These are phyloP conservation scores for Ophiostoma australiae DNA, from an alignment of 2,329 filamentous ascomycete species.

Conservation along the genomic window DNA sequence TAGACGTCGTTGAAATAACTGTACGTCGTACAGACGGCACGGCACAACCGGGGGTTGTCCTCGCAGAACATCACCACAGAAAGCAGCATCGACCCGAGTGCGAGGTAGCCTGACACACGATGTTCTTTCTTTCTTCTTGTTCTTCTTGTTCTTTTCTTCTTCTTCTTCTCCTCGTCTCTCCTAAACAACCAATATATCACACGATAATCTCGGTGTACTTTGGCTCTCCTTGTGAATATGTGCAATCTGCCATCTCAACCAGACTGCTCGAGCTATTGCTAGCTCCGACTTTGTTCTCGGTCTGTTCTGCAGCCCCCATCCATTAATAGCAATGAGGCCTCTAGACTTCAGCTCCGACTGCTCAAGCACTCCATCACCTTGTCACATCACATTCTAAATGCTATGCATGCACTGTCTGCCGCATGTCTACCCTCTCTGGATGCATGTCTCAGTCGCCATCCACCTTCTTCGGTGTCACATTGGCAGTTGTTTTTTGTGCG, in stretches of 20 bases:
- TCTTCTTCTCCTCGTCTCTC: background rate
- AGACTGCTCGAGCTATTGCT: background rate
- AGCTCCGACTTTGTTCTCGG: background rate
- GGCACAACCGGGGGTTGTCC: too few relatives aligned
- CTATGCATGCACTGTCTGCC: background rate
- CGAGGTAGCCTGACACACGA: background rate
- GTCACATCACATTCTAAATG: background rate
- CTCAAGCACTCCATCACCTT: background rate
- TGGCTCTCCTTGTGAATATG: background rate
- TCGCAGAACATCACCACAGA: background rate
- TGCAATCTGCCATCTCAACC: background rate
- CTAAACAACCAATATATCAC: background rate
- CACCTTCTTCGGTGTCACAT: slow-evolving; percentile 4
- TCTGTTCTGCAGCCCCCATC: background rate
- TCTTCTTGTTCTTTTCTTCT: background rate
- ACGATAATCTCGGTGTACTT: background rate
- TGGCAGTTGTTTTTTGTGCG: background rate
- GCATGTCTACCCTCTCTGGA: background rate
- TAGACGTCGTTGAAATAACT: background rate
- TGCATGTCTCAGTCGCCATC: slow-evolving; percentile 7
- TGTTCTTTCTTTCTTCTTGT: background rate
- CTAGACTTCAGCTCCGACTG: background rate
- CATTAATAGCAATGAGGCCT: background rate
- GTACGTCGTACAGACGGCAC: too few relatives aligned
- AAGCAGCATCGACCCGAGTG: background rate